phyloP scores from a whole-genome alignment of 306 rosid species.

The Lablab purpureus region DNA sequence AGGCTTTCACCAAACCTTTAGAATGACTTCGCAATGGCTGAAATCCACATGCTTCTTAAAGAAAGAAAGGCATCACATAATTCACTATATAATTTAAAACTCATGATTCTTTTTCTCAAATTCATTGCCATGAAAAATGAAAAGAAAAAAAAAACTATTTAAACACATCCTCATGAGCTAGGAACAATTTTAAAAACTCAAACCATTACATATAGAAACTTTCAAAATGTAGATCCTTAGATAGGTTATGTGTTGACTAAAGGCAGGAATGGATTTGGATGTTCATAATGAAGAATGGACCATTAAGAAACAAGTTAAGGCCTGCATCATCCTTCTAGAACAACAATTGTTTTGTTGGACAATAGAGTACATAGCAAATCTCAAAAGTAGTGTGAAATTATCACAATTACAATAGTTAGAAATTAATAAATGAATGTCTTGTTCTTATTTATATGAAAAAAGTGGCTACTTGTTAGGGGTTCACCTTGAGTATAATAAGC shows the following conservation, averaged over 20 bases:
- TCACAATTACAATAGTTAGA: background rate
- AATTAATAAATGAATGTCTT: background rate
- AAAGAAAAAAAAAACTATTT: background rate
- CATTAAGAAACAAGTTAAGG: background rate
- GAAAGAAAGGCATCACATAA: background rate
- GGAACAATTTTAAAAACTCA: background rate
- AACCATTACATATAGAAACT: background rate
- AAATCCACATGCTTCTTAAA: background rate
- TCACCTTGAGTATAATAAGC: too few species aligned
- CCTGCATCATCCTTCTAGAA: background rate
- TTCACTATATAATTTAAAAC: background rate
- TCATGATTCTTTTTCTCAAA: background rate
- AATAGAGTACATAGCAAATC: background rate
- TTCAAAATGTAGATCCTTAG: constrained; percentile 9
- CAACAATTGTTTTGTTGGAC: background rate
- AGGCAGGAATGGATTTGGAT: background rate
- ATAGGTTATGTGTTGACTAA: background rate
- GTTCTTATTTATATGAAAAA: background rate
- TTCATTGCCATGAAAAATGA: background rate
- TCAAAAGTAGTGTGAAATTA: background rate
- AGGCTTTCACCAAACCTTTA: background rate
- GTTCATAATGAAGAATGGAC: background rate
- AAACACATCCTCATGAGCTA: background rate
- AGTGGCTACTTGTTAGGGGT: too few species aligned
- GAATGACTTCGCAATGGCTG: background rate